A percentile compares a stretch with the other conserved stretches of the same genome.
phyloP scores from a whole-genome alignment of 306 rosid genomes.

The Chamaecrista fasciculata region DNA sequence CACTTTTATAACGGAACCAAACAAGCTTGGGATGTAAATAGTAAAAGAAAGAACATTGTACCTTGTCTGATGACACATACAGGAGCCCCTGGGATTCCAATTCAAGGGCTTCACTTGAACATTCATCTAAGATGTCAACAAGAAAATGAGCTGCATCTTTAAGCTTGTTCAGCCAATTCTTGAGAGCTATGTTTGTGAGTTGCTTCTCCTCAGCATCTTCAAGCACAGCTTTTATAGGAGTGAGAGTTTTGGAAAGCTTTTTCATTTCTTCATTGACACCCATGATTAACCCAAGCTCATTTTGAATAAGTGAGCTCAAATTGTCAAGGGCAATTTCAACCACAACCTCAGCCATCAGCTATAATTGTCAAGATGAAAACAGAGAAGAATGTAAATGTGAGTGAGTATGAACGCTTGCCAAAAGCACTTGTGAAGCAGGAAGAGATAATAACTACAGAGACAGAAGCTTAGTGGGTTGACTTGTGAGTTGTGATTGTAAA shows the following conservation, averaged over 20 bases:
- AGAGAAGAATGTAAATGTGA: not conserved
- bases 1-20: not conserved
- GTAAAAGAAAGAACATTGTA: not conserved
- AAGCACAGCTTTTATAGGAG: not conserved
- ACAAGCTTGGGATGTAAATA: not conserved
- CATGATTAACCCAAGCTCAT: not conserved
- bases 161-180: not conserved
- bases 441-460: not conserved
- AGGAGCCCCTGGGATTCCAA: not conserved
- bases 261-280: not conserved
- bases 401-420: not conserved
- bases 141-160: not conserved
- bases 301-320: not conserved
- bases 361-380: not conserved
- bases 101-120: not conserved
- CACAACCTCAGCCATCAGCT: not conserved
- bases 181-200: not conserved
- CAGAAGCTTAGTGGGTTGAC: not conserved
- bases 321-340: not conserved
- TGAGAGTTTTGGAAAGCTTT: not conserved
- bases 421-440: not conserved
- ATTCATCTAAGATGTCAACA: slow-evolving; percentile 32
- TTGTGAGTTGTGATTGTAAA: not conserved
- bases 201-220: not conserved
- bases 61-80: not conserved